Conservation (phyloP, 441 rosid species). For the Geranium incanum region DNA sequence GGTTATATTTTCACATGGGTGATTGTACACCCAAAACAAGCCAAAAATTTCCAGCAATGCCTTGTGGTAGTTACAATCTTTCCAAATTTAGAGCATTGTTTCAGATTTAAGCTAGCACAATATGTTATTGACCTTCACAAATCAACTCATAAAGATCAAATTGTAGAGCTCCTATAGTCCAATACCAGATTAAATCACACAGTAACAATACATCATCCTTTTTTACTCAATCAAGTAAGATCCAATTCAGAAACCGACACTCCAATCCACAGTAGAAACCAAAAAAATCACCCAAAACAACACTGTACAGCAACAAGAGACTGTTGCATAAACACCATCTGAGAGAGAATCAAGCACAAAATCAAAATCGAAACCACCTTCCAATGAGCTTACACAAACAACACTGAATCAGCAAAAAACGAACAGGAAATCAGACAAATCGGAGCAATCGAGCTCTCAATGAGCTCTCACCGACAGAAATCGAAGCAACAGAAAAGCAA, state of each 20-base stretch:
- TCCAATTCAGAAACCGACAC: slow-evolving; percentile 3
- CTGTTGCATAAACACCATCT: not conserved
- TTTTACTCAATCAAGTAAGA: slow-evolving; percentile 1
- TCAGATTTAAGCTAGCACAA: not conserved
- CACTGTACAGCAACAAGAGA: not conserved
- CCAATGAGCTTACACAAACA: not conserved
- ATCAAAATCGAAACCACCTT: not conserved
- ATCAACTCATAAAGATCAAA: not conserved
- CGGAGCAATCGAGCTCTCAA: not conserved
- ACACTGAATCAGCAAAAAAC: slow-evolving; percentile 7
- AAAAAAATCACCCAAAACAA: not conserved
- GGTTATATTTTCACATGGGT: not conserved
- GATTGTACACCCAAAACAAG: not conserved
- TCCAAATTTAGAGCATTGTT: not conserved
- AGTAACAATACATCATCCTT: not conserved
- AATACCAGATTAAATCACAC: not conserved
- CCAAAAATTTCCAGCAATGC: not conserved
- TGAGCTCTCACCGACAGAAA: slow-evolving; percentile 29
- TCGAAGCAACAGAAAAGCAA: not conserved
- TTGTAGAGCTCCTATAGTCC: not conserved
- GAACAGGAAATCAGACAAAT: slow-evolving; percentile 12
- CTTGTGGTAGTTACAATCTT: not conserved
- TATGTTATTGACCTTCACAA: not conserved
- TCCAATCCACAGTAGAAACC: not conserved
- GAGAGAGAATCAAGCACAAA: not conserved